Conservation (phyloP, 768 basidiomycete species). For the Trametes villosa region DNA sequence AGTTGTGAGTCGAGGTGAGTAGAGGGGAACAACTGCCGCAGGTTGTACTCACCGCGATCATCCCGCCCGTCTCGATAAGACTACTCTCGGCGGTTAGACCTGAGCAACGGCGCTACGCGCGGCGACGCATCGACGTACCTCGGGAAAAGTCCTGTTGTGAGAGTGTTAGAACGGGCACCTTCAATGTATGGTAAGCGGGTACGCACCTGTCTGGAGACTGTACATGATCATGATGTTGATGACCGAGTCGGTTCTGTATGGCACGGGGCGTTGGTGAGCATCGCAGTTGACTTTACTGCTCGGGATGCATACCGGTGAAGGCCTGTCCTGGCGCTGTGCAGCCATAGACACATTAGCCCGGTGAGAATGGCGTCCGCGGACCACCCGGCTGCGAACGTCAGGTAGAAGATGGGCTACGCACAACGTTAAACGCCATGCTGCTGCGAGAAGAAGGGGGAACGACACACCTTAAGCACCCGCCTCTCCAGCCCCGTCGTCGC, state of each 20-base stretch:
- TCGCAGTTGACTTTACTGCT: background rate
- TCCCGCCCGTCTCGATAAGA: constrained; percentile 5
- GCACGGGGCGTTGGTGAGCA: background rate
- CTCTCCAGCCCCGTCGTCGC: no score
- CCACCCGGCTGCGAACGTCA: background rate
- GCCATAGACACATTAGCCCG: constrained; percentile 1
- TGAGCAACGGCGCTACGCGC: background rate
- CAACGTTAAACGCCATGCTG: no score
- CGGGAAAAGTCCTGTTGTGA: constrained; percentile 3
- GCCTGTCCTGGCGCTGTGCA: constrained; percentile 7
- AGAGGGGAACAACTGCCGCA: background rate
- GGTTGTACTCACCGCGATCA: constrained; percentile 6
- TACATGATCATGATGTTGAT: constrained; percentile 15
- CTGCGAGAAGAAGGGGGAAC: no score
- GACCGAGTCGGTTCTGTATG: constrained; percentile 7
- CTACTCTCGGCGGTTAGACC: background rate
- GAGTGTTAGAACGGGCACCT: background rate
- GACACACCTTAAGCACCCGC: no score
- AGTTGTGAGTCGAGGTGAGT: background rate
- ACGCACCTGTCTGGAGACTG: constrained; percentile 4
- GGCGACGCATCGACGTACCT: background rate
- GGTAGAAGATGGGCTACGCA: constrained; percentile 3
- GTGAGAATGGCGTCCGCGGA: constrained; percentile 5
- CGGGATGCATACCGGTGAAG: constrained; percentile 1
- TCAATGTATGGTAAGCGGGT: no score